Percentiles rank a stretch among this genome's conserved stretches.
Conservation (phyloP, 2,329 filamentous ascomycete species). For the Penicillium frequentans region DNA sequence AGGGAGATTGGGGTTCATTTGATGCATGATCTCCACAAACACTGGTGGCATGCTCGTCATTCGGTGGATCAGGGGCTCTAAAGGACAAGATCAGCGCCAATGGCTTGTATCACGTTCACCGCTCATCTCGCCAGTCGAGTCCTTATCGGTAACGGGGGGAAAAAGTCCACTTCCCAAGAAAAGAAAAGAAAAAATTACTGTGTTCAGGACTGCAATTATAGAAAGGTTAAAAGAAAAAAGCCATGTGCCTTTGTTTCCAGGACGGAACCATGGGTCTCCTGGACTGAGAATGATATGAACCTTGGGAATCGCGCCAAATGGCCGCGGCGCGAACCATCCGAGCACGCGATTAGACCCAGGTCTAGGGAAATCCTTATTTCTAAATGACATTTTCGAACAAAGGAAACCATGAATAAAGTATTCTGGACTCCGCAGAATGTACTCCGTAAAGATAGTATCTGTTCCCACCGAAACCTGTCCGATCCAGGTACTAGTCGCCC, state of each 20-base stretch:
- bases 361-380: constrained; percentile 1
- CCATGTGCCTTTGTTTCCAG: background rate
- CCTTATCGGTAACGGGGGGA: background rate
- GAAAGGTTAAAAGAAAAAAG: background rate
- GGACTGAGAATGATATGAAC: background rate
- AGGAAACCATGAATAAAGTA: background rate
- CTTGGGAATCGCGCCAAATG: constrained; percentile 9
- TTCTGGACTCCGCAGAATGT: background rate
- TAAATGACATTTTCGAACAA: background rate
- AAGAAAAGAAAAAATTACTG: background rate
- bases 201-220: background rate
- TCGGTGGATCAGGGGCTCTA: constrained; percentile 27
- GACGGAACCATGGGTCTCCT: constrained; percentile 5
- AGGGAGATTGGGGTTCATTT: constrained; percentile 15
- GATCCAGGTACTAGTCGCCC: constrained; percentile 25
- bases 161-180: background rate
- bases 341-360: constrained; percentile 1
- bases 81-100: constrained; percentile 21
- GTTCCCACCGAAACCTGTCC: constrained; percentile 1
- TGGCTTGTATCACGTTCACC: constrained; percentile 24
- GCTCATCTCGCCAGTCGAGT: constrained; percentile 18
- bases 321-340: constrained; percentile 11
- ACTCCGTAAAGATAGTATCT: background rate
- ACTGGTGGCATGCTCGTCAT: constrained; percentile 24
- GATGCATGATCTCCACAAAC: constrained; percentile 18